Evolutionary conservation across 768 basidiomycete genomes (phyloP), one percentile per base, ranked within the genome.

Genomic region (Phanerodontia chrysosporium): DNA sequence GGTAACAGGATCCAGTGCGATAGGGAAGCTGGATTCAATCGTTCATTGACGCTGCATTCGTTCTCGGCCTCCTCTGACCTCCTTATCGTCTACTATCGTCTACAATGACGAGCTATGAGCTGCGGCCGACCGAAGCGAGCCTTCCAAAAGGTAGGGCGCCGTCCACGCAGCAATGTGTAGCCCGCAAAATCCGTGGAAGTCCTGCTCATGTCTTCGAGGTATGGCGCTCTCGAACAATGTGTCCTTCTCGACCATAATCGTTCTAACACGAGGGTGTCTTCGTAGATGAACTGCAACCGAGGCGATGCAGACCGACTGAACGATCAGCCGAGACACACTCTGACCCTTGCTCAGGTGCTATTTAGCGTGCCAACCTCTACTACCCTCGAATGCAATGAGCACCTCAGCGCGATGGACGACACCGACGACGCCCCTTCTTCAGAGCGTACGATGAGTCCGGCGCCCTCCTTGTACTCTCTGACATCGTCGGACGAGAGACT

Each of bases 391-490:
- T 7, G 30, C 18, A n/a, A 29, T 18, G 27, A 35, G 51, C 30
- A 60, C 53, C 42, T 24, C 30, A 18, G 30, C 21, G 21, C 51
- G 49, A 52, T 55, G 49, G 58, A 55, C 8, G 61, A 55, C 13
- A 29, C 28, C 10, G 54, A 58, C 16, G 58, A 63, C 6, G 21
- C 24, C 52, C n/a, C 44, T 10, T 62, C 65, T 9, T 64, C 64
- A 16, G 49, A 30, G 10, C 62, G 62, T 29, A 54, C 62, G 14
- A 63, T 55, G 0, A 71, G 70, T 45, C 69, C 70, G 10, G 70
- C 69, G 3, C 70, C 71, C 4, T 72, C 69, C 0, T 32, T 72
- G 7, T 72, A 72, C 48, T 72, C 71, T 0, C 69, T 70, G 53
- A 57, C 64, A 22, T 65, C 70, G 10, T 72, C 71, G 1, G 71